Conservation (phyloP, 1,139 yeast species). For the Lodderomyces pseudojiufengensis region DNA sequence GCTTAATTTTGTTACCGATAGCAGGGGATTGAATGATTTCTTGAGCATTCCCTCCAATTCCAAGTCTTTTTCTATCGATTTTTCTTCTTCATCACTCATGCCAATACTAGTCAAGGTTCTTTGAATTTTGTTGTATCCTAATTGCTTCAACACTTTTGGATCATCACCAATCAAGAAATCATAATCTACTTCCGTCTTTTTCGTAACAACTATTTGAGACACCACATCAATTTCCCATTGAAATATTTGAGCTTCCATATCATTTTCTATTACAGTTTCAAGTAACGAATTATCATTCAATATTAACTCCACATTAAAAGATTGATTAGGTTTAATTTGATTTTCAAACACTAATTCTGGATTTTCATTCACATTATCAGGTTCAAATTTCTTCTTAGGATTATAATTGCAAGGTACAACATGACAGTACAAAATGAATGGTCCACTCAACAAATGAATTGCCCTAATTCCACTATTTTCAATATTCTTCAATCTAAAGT, state of each 20-base stretch:
- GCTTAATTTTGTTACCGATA: conserved; percentile 45
- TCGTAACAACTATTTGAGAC: conserved; percentile 76
- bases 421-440: conserved; percentile 57
- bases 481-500: conserved; percentile 46
- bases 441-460: conserved; percentile 54
- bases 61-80: not conserved
- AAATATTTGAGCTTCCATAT: conserved; percentile 24
- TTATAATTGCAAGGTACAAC: conserved; percentile 52
- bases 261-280: conserved; percentile 15
- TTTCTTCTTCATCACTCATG: conserved; percentile 1
- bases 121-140: conserved; percentile 22
- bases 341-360: conserved; percentile 37
- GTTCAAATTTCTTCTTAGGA: conserved; percentile 27
- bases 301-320: conserved; percentile 46
- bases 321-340: conserved; percentile 60
- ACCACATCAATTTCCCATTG: conserved; percentile 81
- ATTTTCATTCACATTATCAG: conserved; percentile 21
- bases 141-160: conserved; percentile 27
- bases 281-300: conserved; percentile 44
- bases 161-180: conserved; percentile 59
- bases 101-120: conserved; percentile 17
- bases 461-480: conserved; percentile 52
- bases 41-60: conserved; percentile 10
- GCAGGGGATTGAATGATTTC: conserved; percentile 17
- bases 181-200: conserved; percentile 61